Evolutionary conservation across 768 basidiomycete species (phyloP).

Genomic region (Russula vinacea): DNA sequence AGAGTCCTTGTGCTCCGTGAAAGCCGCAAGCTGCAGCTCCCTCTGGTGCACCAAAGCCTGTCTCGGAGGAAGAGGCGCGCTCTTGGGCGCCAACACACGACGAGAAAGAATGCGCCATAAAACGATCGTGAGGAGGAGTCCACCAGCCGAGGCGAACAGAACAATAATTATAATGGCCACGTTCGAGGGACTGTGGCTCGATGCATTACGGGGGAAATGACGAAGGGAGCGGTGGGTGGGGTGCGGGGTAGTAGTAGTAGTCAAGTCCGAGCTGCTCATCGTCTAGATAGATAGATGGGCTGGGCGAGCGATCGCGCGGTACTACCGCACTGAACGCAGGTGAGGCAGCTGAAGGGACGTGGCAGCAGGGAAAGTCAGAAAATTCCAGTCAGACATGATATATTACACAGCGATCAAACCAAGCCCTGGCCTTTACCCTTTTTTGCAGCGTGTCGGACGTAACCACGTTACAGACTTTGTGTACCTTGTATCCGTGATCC

Average conservation of each 20-base stretch:
- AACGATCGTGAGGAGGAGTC: conserved; percentile 40
- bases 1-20: conserved; percentile 35
- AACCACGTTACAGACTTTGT: too few relatives aligned
- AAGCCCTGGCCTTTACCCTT: too few relatives aligned
- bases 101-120: conserved; percentile 42
- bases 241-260: background rate
- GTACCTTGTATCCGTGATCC: too few relatives aligned
- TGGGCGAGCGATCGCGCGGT: background rate
- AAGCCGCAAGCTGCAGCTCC: conserved; percentile 47
- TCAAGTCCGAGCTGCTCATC: background rate
- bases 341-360: too few relatives aligned
- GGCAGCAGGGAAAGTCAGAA: too few relatives aligned
- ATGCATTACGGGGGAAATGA: conserved; percentile 11
- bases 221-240: background rate
- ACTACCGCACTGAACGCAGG: conserved; percentile 9
- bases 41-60: conserved; percentile 65
- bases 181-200: conserved; percentile 7
- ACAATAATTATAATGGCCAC: conserved; percentile 51
- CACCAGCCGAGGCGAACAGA: conserved; percentile 45
- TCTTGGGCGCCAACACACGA: conserved; percentile 34
- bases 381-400: too few relatives aligned
- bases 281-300: conserved; percentile 4
- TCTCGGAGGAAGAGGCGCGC: conserved; percentile 57
- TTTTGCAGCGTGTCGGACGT: too few relatives aligned
- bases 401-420: too few relatives aligned